Evolutionary conservation across 768 basidiomycete genomes (phyloP).

Genomic region (Lactarius hengduanensis): DNA sequence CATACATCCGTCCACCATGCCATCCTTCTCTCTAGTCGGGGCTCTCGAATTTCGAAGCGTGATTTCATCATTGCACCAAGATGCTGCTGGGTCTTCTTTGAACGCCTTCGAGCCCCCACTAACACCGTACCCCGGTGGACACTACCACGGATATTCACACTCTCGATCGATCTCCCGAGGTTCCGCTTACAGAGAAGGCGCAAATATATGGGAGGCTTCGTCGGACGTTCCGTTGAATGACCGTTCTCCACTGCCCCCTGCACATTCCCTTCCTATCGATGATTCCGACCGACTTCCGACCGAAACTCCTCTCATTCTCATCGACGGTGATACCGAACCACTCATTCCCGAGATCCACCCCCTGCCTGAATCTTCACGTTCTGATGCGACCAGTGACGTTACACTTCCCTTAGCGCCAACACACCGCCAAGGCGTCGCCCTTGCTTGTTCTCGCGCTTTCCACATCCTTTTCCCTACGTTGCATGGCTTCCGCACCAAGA

Average conservation of each 20-base stretch:
- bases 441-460: conserved; percentile 43
- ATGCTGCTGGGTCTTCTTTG: conserved; percentile 60
- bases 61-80: conserved; percentile 71
- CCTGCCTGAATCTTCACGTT: conserved; percentile 48
- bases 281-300: conserved; percentile 8
- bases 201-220: conserved; percentile 51
- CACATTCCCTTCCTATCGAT: conserved; percentile 31
- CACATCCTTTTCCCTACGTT: conserved; percentile 86
- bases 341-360: conserved; percentile 52
- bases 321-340: conserved; percentile 26
- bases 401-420: conserved; percentile 47
- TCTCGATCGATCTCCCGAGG: conserved; percentile 37
- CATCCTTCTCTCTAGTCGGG: conserved; percentile 88
- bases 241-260: conserved; percentile 42
- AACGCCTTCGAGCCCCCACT: conserved; percentile 62
- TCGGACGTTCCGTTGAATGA: conserved; percentile 53
- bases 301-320: conserved; percentile 20
- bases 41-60: conserved; percentile 96
- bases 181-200: conserved; percentile 33
- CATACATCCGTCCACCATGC: conserved; percentile 51
- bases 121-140: conserved; percentile 75
- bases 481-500: conserved; percentile 68
- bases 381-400: conserved; percentile 49
- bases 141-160: conserved; percentile 52
- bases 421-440: conserved; percentile 39